Evolutionary conservation across 2,329 filamentous ascomycete genomes (phyloP).

Genomic region (Botrytis squamosa): DNA sequence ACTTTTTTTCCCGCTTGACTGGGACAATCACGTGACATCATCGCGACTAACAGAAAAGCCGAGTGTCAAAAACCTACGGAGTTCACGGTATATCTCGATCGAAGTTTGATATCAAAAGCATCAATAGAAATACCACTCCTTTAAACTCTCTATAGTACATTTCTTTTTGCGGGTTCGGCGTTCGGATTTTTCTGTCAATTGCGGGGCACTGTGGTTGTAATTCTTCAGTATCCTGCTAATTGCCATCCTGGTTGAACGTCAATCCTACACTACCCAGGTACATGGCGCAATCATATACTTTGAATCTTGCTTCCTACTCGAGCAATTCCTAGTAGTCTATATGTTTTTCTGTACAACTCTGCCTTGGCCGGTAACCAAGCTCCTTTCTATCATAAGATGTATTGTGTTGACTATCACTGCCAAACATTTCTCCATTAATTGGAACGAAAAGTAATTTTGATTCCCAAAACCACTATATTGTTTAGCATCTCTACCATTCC

Average conservation of each 20-base stretch:
- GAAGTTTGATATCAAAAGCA: no score
- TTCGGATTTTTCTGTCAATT: no score
- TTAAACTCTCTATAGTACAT: no score
- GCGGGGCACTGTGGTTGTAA: no score
- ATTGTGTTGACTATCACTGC: background rate
- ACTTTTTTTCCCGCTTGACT: background rate
- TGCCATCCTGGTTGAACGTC: background rate
- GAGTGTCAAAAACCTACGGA: no score
- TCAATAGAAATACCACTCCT: no score
- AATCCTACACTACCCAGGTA: background rate
- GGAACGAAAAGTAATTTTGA: background rate
- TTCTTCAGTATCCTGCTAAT: no score
- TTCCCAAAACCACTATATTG: background rate
- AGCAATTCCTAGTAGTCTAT: background rate
- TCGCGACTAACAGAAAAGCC: no score
- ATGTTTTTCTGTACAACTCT: background rate
- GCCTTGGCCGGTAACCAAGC: background rate
- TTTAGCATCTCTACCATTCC: background rate
- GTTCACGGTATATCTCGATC: background rate
- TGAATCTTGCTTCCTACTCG: background rate
- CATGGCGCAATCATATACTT: background rate
- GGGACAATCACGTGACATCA: background rate
- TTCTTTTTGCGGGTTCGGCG: no score
- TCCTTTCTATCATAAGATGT: background rate
- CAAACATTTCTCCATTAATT: background rate